Percentiles rank a stretch among this genome's conserved stretches.
phyloP scores from a whole-genome alignment of 2,329 filamentous ascomycete species.

The Fonsecaea monophora region DNA sequence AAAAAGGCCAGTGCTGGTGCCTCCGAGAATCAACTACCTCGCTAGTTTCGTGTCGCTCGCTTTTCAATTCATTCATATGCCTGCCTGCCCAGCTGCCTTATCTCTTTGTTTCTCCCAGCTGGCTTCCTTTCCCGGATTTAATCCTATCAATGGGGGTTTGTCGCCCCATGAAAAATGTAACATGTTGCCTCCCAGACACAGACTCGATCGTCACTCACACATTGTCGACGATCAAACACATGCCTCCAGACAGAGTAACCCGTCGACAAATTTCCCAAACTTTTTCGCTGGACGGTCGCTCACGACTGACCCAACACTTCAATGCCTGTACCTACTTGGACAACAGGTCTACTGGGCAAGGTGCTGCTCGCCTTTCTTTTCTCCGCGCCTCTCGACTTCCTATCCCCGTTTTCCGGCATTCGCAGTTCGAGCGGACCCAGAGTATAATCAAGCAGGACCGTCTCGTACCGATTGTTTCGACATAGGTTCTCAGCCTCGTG shows the following conservation, averaged over 20 bases:
- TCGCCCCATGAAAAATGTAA: no score
- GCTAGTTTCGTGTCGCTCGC: background rate
- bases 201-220: no score
- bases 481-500: constrained; percentile 56
- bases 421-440: constrained; percentile 27
- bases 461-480: constrained; percentile 42
- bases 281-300: background rate
- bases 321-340: constrained; percentile 32
- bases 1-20: background rate
- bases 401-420: constrained; percentile 29
- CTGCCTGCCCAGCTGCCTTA: background rate
- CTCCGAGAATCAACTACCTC: background rate
- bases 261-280: background rate
- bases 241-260: background rate
- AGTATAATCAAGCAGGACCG: constrained; percentile 24
- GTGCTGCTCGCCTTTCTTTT: constrained; percentile 40
- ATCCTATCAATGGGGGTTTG: no score
- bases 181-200: no score
- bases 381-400: constrained; percentile 31
- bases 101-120: no score
- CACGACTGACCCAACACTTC: constrained; percentile 35
- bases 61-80: background rate
- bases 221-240: background rate
- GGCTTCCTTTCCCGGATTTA: no score
- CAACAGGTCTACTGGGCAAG: constrained; percentile 36